Conservation (phyloP, 2,329 filamentous ascomycete genomes). For the Talaromyces albobiverticillius region DNA sequence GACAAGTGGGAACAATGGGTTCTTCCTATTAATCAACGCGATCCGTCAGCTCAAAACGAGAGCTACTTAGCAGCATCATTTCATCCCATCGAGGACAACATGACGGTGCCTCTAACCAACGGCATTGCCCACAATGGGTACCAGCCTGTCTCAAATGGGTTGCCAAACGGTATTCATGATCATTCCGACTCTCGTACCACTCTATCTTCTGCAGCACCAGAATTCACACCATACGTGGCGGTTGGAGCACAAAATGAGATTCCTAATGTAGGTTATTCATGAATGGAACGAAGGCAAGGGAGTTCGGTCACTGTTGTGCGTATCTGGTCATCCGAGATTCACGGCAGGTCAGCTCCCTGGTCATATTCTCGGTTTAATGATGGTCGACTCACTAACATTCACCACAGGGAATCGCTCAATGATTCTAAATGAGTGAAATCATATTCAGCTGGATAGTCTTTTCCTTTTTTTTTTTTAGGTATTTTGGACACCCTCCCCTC, state of each 20-base stretch:
- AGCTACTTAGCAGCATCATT: slow-evolving; percentile 55
- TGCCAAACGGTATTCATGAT: slow-evolving; percentile 40
- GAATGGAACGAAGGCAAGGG: slow-evolving; percentile 24
- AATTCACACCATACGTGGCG: slow-evolving; percentile 53
- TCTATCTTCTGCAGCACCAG: slow-evolving; percentile 62
- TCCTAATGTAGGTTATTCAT: slow-evolving; percentile 34
- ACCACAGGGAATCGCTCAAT: background rate
- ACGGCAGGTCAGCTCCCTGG: slow-evolving; percentile 10
- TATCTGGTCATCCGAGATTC: slow-evolving; percentile 18
- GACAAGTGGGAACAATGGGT: slow-evolving; percentile 81
- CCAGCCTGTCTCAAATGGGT: slow-evolving; percentile 19
- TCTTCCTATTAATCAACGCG: slow-evolving; percentile 66
- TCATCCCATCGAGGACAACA: slow-evolving; percentile 27
- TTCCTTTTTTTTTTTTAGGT: background rate
- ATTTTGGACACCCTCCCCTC: background rate
- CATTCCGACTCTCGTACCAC: slow-evolving; percentile 46
- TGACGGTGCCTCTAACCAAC: slow-evolving; percentile 23
- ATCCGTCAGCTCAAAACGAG: slow-evolving; percentile 69
- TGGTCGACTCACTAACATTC: background rate
- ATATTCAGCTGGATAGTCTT: background rate
- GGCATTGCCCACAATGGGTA: slow-evolving; percentile 23
- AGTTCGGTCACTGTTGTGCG: slow-evolving; percentile 54
- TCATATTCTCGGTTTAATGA: background rate
- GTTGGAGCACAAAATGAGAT: slow-evolving; percentile 30
- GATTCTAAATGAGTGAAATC: background rate